Evolutionary conservation across 768 basidiomycete genomes (phyloP).

Genomic region (Calocera cornea): DNA sequence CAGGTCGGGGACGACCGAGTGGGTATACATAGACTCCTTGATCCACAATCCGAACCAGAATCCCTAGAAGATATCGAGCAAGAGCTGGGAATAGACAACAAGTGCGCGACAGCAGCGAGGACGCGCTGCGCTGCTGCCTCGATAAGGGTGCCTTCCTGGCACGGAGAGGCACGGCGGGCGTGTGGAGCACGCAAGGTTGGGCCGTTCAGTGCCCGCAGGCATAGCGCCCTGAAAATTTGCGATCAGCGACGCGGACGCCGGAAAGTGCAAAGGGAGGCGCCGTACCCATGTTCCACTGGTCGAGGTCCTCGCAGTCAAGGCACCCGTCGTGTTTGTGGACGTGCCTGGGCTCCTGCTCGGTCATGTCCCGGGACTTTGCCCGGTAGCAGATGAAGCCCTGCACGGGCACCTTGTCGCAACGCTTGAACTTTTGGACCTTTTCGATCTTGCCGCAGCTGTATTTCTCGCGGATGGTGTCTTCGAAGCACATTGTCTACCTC

Average conservation of each 20-base stretch:
- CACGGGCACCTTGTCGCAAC: background rate
- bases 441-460: background rate
- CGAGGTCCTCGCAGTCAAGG: background rate
- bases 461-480: background rate
- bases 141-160: too few species aligned
- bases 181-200: too few species aligned
- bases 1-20: too few species aligned
- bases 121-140: too few species aligned
- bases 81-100: background rate
- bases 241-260: background rate
- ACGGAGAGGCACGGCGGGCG: too few species aligned
- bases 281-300: background rate
- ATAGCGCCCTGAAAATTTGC: background rate
- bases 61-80: background rate
- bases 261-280: background rate
- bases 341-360: background rate
- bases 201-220: background rate
- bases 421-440: background rate
- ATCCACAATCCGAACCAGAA: background rate
- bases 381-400: conserved; percentile 4
- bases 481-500: background rate
- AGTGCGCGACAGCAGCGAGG: background rate
- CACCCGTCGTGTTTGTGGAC: background rate
- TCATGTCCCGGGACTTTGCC: background rate
- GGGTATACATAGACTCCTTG: background rate